These are phyloP conservation scores for Pyrus pyrifolia DNA, from an alignment of 306 rosid species.

Conservation along the genomic window DNA sequence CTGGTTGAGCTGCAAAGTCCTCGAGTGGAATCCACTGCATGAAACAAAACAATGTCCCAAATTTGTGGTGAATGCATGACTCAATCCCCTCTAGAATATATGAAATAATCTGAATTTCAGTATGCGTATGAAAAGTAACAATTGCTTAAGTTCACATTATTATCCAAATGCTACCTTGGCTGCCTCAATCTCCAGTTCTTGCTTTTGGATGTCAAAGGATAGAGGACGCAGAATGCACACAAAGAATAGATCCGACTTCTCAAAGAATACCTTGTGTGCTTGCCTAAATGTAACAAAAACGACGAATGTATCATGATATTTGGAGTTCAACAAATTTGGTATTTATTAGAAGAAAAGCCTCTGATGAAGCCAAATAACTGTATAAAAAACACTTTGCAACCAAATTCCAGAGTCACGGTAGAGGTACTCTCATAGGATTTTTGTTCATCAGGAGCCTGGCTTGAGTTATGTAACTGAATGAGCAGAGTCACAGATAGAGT, in stretches of 20 bases:
- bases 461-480: background rate
- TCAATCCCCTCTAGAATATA: too few species aligned
- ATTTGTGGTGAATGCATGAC: background rate
- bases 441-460: background rate
- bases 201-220: constrained; percentile 54
- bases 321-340: background rate
- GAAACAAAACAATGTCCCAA: background rate
- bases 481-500: background rate
- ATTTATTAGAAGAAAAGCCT: background rate
- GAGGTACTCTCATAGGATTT: background rate
- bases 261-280: constrained; percentile 62
- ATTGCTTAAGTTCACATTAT: background rate
- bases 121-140: background rate
- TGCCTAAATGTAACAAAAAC: constrained; percentile 42
- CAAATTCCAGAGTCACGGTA: background rate
- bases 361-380: background rate
- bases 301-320: background rate
- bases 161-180: constrained; percentile 44
- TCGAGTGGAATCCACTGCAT: constrained; percentile 80
- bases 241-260: constrained; percentile 74
- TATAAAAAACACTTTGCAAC: background rate
- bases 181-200: constrained; percentile 75
- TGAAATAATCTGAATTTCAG: background rate
- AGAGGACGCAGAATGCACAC: constrained; percentile 65
- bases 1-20: constrained; percentile 63